These are phyloP conservation scores for Claviceps maximensis DNA, from an alignment of 2,329 filamentous ascomycete genomes.

Conservation along the genomic window DNA sequence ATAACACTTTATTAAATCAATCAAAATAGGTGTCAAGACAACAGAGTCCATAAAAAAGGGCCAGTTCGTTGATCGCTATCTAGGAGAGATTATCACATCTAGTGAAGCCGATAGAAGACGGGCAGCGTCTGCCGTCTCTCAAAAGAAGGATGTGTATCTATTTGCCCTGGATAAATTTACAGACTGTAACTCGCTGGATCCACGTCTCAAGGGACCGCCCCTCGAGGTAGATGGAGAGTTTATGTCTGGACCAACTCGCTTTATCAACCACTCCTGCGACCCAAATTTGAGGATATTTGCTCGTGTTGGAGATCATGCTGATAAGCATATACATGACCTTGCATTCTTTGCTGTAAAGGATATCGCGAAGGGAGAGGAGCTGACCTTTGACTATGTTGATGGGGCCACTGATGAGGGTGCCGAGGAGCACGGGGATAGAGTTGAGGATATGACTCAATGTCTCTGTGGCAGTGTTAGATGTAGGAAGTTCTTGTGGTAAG, in stretches of 20 bases:
- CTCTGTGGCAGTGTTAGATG: constrained; percentile 54
- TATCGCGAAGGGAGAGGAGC: constrained; percentile 51
- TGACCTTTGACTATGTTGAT: constrained; percentile 72
- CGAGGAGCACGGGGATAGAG: constrained; percentile 25
- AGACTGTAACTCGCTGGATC: constrained; percentile 40
- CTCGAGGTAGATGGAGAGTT: constrained; percentile 60
- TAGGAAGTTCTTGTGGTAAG: constrained; percentile 55
- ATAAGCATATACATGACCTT: constrained; percentile 61
- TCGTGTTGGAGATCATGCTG: constrained; percentile 62
- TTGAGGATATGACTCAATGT: constrained; percentile 41
- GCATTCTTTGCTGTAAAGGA: constrained; percentile 61
- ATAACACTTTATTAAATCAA: background rate
- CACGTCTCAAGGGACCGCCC: constrained; percentile 40
- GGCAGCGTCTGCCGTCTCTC: constrained; percentile 35
- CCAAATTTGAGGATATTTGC: constrained; percentile 72
- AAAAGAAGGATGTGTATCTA: constrained; percentile 64
- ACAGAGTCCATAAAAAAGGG: constrained; percentile 52
- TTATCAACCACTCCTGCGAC: constrained; percentile 73
- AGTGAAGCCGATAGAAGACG: constrained; percentile 54
- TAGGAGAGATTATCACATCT: constrained; percentile 56
- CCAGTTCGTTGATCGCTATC: constrained; percentile 69
- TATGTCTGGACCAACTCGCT: constrained; percentile 64
- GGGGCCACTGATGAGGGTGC: constrained; percentile 41
- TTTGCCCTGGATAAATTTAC: constrained; percentile 74
- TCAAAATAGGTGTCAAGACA: constrained; percentile 44